phyloP scores from a whole-genome alignment of 1,139 yeast genomes.

The Candida pseudoviswanathii region DNA sequence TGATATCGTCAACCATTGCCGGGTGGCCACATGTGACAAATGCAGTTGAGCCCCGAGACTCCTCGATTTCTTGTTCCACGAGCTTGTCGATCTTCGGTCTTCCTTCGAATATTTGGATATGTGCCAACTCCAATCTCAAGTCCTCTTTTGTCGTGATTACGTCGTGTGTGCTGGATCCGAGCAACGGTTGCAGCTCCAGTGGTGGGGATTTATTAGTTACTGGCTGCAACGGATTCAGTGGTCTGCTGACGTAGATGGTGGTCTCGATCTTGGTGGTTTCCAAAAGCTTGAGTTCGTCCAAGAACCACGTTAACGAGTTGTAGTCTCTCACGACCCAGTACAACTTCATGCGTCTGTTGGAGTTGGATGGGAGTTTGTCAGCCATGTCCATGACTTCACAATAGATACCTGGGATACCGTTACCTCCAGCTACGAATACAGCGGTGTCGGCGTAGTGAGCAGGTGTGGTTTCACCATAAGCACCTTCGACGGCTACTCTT shows the following conservation, averaged over 20 bases:
- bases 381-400: constrained; percentile 37
- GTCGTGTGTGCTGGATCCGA: no score
- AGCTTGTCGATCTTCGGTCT: no score
- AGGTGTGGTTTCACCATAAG: constrained; percentile 38
- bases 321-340: constrained; percentile 56
- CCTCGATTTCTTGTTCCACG: no score
- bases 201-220: no score
- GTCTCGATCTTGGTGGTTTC: constrained; percentile 32
- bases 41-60: no score
- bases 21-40: no score
- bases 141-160: no score
- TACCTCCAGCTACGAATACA: constrained; percentile 47
- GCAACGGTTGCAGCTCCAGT: no score
- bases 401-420: constrained; percentile 47
- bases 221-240: constrained; percentile 14
- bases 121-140: no score
- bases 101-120: no score
- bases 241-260: constrained; percentile 48
- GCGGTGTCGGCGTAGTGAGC: constrained; percentile 33
- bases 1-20: no score
- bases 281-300: constrained; percentile 45
- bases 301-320: constrained; percentile 50
- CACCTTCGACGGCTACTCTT: constrained; percentile 42
- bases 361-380: constrained; percentile 43
- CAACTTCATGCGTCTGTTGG: constrained; percentile 45